Conservation (phyloP, 2,329 filamentous ascomycete species). For the Colletotrichum acutatum region DNA sequence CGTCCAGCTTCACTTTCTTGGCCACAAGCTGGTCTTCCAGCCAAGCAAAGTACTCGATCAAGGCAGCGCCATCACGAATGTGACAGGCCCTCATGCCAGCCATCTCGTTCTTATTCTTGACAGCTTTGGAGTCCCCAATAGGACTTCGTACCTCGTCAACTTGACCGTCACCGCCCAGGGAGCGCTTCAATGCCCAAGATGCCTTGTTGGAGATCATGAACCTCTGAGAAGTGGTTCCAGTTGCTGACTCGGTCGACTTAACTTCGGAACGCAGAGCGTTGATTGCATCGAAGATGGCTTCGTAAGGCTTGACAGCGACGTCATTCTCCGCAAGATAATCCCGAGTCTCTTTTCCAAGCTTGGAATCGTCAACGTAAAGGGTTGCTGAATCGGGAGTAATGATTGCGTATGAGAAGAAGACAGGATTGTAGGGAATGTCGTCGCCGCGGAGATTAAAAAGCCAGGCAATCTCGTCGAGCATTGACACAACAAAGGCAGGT, state of each 20-base stretch:
- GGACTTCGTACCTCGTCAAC: conserved; percentile 91
- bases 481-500: conserved; percentile 88
- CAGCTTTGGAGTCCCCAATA: conserved; percentile 88
- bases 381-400: conserved; percentile 81
- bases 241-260: conserved; percentile 33
- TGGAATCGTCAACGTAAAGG: conserved; percentile 85
- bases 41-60: conserved; percentile 96
- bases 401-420: conserved; percentile 97
- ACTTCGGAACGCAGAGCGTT: conserved; percentile 61
- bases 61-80: conserved; percentile 88
- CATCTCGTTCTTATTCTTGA: conserved; percentile 92
- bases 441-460: conserved; percentile 96
- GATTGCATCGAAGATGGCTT: conserved; percentile 83
- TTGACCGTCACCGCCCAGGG: conserved; percentile 84
- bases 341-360: conserved; percentile 76
- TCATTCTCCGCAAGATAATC: conserved; percentile 76
- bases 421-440: conserved; percentile 97
- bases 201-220: conserved; percentile 89
- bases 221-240: conserved; percentile 60
- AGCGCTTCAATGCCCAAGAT: conserved; percentile 91
- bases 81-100: conserved; percentile 95
- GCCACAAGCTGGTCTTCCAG: conserved; percentile 86
- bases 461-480: conserved; percentile 98
- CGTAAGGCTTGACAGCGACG: conserved; percentile 84
- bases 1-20: conserved; percentile 80